These are phyloP conservation scores for Lasiodiplodia gonubiensis DNA, from an alignment of 2,329 filamentous ascomycete genomes.

Conservation along the genomic window DNA sequence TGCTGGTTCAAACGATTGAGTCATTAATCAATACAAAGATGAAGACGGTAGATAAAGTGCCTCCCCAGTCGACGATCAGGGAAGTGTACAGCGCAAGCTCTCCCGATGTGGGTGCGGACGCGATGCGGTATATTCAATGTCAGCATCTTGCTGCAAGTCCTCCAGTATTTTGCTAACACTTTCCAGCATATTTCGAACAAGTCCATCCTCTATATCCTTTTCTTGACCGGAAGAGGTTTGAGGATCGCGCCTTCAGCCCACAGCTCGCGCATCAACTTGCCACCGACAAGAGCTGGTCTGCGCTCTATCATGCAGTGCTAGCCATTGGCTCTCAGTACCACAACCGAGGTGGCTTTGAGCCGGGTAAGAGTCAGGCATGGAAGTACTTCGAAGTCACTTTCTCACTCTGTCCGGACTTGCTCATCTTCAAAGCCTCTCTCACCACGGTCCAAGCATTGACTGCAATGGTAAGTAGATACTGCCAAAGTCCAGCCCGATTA, in stretches of 20 bases:
- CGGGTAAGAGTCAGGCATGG: conserved; percentile 49
- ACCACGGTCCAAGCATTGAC: conserved; percentile 38
- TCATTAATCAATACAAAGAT: conserved; percentile 33
- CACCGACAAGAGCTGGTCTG: conserved; percentile 43
- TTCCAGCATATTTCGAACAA: conserved; percentile 48
- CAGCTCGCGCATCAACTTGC: conserved; percentile 37
- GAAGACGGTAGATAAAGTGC: conserved; percentile 18
- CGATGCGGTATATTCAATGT: neutral
- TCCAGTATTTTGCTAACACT: neutral
- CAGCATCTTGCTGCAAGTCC: neutral
- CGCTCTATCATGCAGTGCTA: conserved; percentile 48
- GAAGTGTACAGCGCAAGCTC: neutral
- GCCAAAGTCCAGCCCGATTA: fast-evolving
- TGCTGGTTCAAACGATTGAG: conserved; percentile 35
- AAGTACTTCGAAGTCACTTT: conserved; percentile 48
- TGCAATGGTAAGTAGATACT: conserved; percentile 31
- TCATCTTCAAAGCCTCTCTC: conserved; percentile 36
- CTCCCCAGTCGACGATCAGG: neutral
- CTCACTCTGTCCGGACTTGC: conserved; percentile 43
- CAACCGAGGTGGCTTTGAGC: conserved; percentile 47
- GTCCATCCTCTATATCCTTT: conserved; percentile 51
- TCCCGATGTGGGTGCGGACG: neutral
- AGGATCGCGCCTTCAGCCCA: conserved; percentile 38
- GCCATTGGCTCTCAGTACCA: conserved; percentile 48
- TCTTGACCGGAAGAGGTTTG: conserved; percentile 46